A percentile compares a stretch with the other conserved stretches of the same genome.
phyloP scores from a whole-genome alignment of 345 rosid species.

The Gossypioides kirkii region DNA sequence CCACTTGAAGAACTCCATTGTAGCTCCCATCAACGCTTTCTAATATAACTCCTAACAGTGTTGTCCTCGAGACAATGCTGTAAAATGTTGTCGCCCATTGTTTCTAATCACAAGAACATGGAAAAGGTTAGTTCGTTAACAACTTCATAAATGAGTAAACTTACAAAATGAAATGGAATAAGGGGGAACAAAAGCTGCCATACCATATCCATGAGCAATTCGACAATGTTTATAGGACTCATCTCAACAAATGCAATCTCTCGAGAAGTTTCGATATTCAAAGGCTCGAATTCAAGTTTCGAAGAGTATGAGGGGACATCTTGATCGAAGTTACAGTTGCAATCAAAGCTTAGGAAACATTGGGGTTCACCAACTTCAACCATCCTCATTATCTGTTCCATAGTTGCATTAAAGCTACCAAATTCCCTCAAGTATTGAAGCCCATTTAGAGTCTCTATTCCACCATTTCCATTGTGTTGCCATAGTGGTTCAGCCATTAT shows the following conservation, averaged over 20 bases:
- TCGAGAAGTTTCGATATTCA: constrained; percentile 29
- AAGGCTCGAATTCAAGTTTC: neutral
- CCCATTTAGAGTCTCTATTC: constrained; percentile 18
- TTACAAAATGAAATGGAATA: neutral
- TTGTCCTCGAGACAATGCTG: no score
- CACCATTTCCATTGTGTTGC: no score
- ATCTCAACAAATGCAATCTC: constrained; percentile 19
- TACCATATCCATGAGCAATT: constrained; percentile 39
- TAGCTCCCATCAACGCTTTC: no score
- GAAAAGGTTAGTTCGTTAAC: neutral
- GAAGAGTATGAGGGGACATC: no score
- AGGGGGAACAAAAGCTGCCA: neutral
- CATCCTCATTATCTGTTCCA: no score
- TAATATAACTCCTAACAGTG: no score
- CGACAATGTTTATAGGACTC: constrained; percentile 21
- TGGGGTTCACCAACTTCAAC: neutral
- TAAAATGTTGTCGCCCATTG: no score
- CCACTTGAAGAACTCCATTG: no score
- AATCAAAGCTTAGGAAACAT: no score
- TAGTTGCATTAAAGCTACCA: constrained; percentile 7
- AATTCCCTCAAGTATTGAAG: constrained; percentile 26
- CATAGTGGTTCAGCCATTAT: no score
- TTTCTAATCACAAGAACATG: no score
- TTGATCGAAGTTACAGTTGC: no score
- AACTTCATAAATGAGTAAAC: neutral